Conservation (phyloP, 169 alveolate species). For the Plasmodium malariae region DNA sequence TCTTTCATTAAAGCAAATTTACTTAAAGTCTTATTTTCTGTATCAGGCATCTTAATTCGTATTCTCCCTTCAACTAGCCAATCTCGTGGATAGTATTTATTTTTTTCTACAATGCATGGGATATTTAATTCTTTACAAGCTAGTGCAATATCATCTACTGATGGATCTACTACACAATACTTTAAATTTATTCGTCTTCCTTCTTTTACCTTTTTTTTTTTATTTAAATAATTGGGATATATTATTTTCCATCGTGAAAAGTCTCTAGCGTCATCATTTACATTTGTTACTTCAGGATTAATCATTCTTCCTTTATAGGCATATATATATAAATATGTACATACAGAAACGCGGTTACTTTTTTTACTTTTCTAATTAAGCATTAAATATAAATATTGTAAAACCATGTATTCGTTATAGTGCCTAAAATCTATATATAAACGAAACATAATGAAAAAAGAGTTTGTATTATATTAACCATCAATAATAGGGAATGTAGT, state of each 20-base stretch:
- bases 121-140: conserved; percentile 83
- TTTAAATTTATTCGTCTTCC: conserved; percentile 81
- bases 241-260: conserved; percentile 79
- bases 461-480: no score
- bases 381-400: no score
- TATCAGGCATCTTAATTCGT: conserved; percentile 74
- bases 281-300: conserved; percentile 5
- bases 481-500: no score
- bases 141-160: conserved; percentile 82
- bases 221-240: conserved; percentile 85
- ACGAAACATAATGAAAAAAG: no score
- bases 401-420: no score
- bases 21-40: conserved; percentile 7
- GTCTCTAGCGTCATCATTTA: conserved; percentile 20
- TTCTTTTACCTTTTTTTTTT: conserved; percentile 80
- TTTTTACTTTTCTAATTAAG: no score
- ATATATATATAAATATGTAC: no score
- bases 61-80: conserved; percentile 84
- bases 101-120: conserved; percentile 80
- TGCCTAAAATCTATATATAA: no score
- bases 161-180: conserved; percentile 82
- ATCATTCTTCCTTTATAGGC: conserved; percentile 3
- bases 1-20: conserved; percentile 56
- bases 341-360: no score
- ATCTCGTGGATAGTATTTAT: conserved; percentile 83